These are phyloP conservation scores for Craterostigma plantagineum DNA, from an alignment of 257 asterid genomes.

Conservation along the genomic window DNA sequence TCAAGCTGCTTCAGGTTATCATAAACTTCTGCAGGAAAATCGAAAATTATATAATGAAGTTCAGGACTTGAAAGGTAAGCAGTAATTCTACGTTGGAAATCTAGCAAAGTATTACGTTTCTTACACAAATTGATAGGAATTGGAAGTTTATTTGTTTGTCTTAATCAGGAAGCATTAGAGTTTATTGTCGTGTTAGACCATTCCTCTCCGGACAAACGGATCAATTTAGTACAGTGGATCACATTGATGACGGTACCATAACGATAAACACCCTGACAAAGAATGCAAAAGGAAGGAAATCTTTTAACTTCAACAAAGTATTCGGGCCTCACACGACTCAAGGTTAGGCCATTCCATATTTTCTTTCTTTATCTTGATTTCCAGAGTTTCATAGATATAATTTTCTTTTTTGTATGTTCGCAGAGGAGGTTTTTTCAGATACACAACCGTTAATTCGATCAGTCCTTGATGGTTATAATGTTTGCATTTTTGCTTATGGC, in stretches of 20 bases:
- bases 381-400: too few species aligned
- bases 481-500: constrained; percentile 93
- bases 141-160: background rate
- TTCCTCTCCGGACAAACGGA: constrained; percentile 33
- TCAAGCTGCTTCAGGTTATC: constrained; percentile 58
- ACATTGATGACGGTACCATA: constrained; percentile 38
- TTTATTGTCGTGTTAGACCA: constrained; percentile 80
- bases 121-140: too few species aligned
- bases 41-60: constrained; percentile 79
- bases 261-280: constrained; percentile 41
- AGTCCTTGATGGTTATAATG: constrained; percentile 91
- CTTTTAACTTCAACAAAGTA: constrained; percentile 63
- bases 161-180: constrained; percentile 67
- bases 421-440: constrained; percentile 93
- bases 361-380: too few species aligned
- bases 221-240: constrained; percentile 32
- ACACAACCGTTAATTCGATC: constrained; percentile 80
- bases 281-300: constrained; percentile 50
- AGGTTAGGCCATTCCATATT: constrained; percentile 25
- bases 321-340: constrained; percentile 75
- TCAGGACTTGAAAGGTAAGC: constrained; percentile 84
- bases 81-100: background rate
- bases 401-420: constrained; percentile 10
- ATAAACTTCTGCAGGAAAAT: constrained; percentile 69
- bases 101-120: background rate